Conservation (phyloP, 768 basidiomycete species). For the Chalciporus piperatus region DNA sequence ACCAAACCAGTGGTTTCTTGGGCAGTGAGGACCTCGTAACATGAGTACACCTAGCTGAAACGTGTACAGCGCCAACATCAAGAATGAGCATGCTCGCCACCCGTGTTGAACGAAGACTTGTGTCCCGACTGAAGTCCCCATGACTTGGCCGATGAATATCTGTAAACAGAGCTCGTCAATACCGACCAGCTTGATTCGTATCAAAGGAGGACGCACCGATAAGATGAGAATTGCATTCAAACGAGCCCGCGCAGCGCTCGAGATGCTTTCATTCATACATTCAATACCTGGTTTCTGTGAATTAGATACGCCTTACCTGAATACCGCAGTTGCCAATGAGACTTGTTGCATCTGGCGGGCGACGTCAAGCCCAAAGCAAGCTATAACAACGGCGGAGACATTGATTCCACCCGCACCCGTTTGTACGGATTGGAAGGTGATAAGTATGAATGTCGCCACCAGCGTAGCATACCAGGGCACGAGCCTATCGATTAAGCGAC, state of each 20-base stretch:
- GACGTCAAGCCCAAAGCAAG: slow-evolving; percentile 68
- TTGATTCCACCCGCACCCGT: slow-evolving; percentile 66
- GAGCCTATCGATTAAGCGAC: slow-evolving; percentile 64
- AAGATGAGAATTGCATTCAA: slow-evolving; percentile 77
- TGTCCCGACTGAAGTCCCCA: slow-evolving; percentile 76
- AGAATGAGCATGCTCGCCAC: slow-evolving; percentile 63
- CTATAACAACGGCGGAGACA: slow-evolving; percentile 67
- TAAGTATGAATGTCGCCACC: slow-evolving; percentile 44
- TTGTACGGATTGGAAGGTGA: slow-evolving; percentile 61
- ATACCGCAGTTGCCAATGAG: slow-evolving; percentile 57
- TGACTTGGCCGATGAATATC: slow-evolving; percentile 78
- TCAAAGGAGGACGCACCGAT: slow-evolving; percentile 41
- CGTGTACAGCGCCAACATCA: slow-evolving; percentile 58
- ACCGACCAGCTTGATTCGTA: not conserved
- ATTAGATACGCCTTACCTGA: slow-evolving; percentile 39
- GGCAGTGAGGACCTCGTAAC: slow-evolving; percentile 64
- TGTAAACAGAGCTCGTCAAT: slow-evolving; percentile 12
- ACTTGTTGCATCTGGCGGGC: slow-evolving; percentile 76
- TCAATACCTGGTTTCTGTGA: slow-evolving; percentile 9
- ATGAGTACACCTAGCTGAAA: slow-evolving; percentile 57
- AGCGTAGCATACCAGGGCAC: slow-evolving; percentile 79
- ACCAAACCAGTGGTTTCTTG: slow-evolving; percentile 53
- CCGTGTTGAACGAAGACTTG: slow-evolving; percentile 66
- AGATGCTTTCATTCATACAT: slow-evolving; percentile 24
- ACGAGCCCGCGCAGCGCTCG: slow-evolving; percentile 55